phyloP scores from a whole-genome alignment of 306 rosid genomes.

The Cyamopsis tetragonoloba region DNA sequence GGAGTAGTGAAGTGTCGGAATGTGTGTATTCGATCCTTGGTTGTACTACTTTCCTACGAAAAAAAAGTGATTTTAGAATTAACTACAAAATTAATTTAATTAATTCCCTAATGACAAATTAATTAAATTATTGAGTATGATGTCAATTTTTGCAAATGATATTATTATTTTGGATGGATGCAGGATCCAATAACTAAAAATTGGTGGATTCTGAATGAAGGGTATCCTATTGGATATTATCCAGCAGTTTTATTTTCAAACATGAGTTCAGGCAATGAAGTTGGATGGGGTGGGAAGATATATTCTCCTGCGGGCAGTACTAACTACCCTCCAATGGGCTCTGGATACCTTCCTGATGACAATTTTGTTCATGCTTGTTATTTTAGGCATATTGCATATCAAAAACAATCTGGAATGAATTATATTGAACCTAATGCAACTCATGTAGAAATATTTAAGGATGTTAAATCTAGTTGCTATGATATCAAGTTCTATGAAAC shows the following conservation, averaged over 20 bases:
- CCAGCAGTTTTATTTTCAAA: background rate
- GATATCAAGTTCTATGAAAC: background rate
- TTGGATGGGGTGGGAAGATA: constrained; percentile 25
- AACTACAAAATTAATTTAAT: no score
- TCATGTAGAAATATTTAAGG: accelerated
- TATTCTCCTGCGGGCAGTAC: background rate
- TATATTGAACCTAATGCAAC: background rate
- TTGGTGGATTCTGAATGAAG: background rate
- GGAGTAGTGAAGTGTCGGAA: no score
- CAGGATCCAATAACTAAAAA: background rate
- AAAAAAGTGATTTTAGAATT: no score
- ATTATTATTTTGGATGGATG: accelerated
- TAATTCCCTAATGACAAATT: no score
- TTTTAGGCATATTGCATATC: background rate
- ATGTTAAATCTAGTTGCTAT: background rate
- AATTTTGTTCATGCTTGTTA: background rate
- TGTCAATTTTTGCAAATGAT: background rate
- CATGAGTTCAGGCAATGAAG: background rate
- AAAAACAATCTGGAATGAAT: background rate
- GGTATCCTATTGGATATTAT: background rate
- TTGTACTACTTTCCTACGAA: no score
- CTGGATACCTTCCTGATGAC: background rate
- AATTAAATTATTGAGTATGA: background rate
- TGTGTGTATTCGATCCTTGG: no score
- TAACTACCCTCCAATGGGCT: constrained; percentile 14